Evolutionary conservation across 306 rosid species (phyloP).

Genomic region (Malus orientalis): DNA sequence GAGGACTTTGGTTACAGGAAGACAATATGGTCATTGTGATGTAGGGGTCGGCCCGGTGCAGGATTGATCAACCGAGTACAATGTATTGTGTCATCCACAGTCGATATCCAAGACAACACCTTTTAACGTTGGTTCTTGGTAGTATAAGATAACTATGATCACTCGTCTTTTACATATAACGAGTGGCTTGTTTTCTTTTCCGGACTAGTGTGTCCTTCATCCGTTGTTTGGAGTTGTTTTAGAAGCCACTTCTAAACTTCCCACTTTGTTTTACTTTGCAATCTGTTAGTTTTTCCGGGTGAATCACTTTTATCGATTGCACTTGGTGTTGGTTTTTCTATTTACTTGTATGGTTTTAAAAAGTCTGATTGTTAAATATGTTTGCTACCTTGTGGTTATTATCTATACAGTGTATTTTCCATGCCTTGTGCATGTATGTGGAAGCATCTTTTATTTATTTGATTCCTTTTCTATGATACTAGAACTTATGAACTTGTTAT

Average conservation of each 20-base stretch:
- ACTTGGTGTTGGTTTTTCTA: slow-evolving; percentile 24
- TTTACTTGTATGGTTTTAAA: slow-evolving; percentile 14
- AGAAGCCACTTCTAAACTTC: not conserved
- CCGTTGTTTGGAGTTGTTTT: slow-evolving; percentile 4
- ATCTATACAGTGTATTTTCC: not conserved
- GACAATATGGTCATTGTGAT: slow-evolving; percentile 22
- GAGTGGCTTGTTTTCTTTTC: slow-evolving; percentile 8
- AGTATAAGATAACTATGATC: slow-evolving; percentile 20
- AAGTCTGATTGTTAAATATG: slow-evolving; percentile 10
- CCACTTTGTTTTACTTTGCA: slow-evolving; percentile 6
- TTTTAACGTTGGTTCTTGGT: slow-evolving; percentile 84
- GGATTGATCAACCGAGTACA: slow-evolving; percentile 14
- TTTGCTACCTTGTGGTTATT: not conserved
- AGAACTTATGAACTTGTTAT: not conserved
- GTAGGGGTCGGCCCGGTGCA: slow-evolving; percentile 12
- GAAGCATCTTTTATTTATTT: not conserved
- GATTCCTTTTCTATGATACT: not conserved
- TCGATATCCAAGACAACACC: slow-evolving; percentile 62
- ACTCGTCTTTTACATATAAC: slow-evolving; percentile 10
- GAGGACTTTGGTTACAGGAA: slow-evolving; percentile 19
- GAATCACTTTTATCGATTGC: slow-evolving; percentile 59
- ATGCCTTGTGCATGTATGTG: not conserved
- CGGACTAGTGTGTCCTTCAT: slow-evolving; percentile 3
- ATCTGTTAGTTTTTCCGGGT: slow-evolving; percentile 12
- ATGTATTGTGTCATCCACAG: slow-evolving; percentile 16